Evolutionary conservation across 2,329 filamentous ascomycete species (phyloP).

Genomic region (Fusarium robinianum): DNA sequence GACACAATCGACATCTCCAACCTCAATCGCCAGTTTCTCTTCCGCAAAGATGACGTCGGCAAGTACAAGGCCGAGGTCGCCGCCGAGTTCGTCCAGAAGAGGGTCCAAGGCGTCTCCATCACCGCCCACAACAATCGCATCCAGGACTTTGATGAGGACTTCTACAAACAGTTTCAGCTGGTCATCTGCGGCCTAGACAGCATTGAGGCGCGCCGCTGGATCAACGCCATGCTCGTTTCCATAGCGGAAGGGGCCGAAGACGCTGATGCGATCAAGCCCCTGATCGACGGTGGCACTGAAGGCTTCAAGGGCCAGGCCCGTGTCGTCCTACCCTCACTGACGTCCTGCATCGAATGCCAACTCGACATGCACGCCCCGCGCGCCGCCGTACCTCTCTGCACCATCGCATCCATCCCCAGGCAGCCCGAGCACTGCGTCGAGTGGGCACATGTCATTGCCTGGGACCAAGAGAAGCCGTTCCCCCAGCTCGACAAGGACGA

Average conservation of each 20-base stretch:
- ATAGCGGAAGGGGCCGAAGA: slow-evolving; percentile 81
- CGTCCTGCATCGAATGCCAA: slow-evolving; percentile 97
- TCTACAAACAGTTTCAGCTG: slow-evolving; percentile 96
- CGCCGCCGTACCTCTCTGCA: slow-evolving; percentile 94
- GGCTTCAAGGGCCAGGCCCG: slow-evolving; percentile 97
- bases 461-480: slow-evolving; percentile 85
- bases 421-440: slow-evolving; percentile 98
- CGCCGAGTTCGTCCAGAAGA: slow-evolving; percentile 84
- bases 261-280: slow-evolving; percentile 84
- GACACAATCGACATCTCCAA: slow-evolving; percentile 99
- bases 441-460: slow-evolving; percentile 98
- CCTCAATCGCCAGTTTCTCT: slow-evolving; percentile 95
- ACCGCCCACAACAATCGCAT: slow-evolving; percentile 94
- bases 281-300: slow-evolving; percentile 97
- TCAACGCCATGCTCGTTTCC: slow-evolving; percentile 88
- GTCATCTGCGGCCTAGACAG: slow-evolving; percentile 95
- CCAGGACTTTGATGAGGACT: slow-evolving; percentile 93
- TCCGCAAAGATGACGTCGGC: slow-evolving; percentile 88
- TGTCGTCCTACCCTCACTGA: slow-evolving; percentile 89
- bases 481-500: slow-evolving; percentile 92
- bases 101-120: slow-evolving; percentile 89
- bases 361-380: slow-evolving; percentile 98
- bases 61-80: slow-evolving; percentile 93
- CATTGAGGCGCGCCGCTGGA: slow-evolving; percentile 97
- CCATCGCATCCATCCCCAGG: slow-evolving; percentile 91